Evolutionary conservation across 2,329 filamentous ascomycete species (phyloP), one percentile per base, ranked within the genome.

Genomic region (Orbilia oligospora): DNA sequence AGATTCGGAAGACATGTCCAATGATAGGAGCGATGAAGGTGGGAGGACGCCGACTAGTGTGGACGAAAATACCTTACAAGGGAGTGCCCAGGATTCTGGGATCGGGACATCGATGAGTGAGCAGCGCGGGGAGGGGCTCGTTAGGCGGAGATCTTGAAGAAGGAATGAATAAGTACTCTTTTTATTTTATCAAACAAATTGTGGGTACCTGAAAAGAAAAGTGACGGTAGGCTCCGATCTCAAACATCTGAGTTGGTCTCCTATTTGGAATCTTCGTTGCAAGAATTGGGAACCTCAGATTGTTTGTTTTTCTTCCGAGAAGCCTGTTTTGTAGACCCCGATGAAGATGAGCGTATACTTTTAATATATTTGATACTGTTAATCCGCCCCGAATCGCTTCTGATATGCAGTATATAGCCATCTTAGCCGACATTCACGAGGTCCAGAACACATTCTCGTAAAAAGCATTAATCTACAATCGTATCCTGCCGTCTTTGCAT

Each of bases 81-180:
- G 76, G 18, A 75, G 76, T 49, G 70, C 76, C 9, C 69, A 73
- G 49, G 76, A 79, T 75, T 79, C 76, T 27, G 76, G 76, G 49
- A 75, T 79, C 12, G 76, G 76, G 20, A 79, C 70, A 20, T 79
- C 76, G 9, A 61, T 73, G 76, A 79, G 76, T 56, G 76, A 79
- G 46, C 56, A 71, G 58, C 48, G 70, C 10, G 61, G 56, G 5
- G 76, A 71, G 22, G 71, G 69, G 16, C n/a, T 79, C 2, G 56
- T 70, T 24, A 73, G 76, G 58, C 68, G 70, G 46, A 49, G 76
- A 48, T 75, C 76, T 18, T 64, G 70, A 49, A 75, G 71, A 41
- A 53, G 49, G 49, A 61, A 73, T 63, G 76, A 73, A 5, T 77
- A 78, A 55, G 18, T 33, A 38, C 20, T 22, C 24, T 22, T 33